Evolutionary conservation across 805 yeast species (phyloP), one percentile per base, ranked within the genome.

Genomic region (Cyberlindnera maritima): DNA sequence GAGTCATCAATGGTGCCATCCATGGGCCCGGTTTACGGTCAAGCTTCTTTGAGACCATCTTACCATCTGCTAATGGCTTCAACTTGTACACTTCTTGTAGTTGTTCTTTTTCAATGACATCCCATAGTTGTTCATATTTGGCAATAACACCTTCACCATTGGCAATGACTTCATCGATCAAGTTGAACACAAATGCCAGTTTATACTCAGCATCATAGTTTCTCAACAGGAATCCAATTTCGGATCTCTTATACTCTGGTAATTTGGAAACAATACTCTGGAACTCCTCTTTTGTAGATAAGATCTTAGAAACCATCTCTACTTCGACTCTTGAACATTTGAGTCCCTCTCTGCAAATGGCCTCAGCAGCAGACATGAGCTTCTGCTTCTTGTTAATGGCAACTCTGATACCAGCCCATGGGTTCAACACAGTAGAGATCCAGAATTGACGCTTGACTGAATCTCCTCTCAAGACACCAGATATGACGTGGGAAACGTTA

Each of bases 11-110:
- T 9, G 65, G 65, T 9, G 79, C 72, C 76, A 92, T 72, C 97
- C 97, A 90, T 6, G 91, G 90, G 0, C 99, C 99, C 0, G 92
- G 88, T 59, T 84, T 85, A 46, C 71, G 69, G 19, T 72, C 66
- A 25, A 86, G 64, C 18, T 70, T 64, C 36, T 69, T 65, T 43
- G 76, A 68, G 38, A 92, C 64, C 38, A 78, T 76, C 55, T 86
- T 88, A 14, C 99, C 96, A 63, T 88, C 89, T 12, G 91, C 64
- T 7, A 88, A 53, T 2, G 92, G 87, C 58, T 80, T 85, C 47
- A 85, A 49, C 0, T 57, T 61, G 58, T 79, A 72, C 0, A 76
- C 81, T 2, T 51, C 49, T 9, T 53, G 49, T 19, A 59, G 25
- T 0, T 46, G 25, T 26, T 57, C 56, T 3, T 45, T 37, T 7